Percentiles rank a stretch among this genome's conserved stretches.
phyloP scores from a whole-genome alignment of 1,284 basidiomycete species.

The Tranzscheliella williamsii region DNA sequence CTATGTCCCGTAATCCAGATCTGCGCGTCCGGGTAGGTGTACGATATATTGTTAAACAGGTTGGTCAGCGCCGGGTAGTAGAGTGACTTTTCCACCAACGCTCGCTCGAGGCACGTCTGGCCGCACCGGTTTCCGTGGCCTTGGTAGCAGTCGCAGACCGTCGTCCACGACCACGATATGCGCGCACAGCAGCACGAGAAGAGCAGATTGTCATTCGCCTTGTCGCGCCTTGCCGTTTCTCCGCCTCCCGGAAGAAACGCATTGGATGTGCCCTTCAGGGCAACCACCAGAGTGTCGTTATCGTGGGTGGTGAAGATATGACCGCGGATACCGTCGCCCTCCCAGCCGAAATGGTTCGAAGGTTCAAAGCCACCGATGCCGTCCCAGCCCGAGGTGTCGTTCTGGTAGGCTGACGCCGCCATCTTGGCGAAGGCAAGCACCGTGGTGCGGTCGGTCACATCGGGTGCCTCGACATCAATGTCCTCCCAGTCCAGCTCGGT shows the following conservation, averaged over 20 bases:
- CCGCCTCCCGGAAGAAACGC: conserved; percentile 78
- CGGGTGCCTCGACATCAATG: conserved; percentile 65
- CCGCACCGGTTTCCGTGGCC: conserved; percentile 68
- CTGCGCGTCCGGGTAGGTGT: conserved; percentile 87
- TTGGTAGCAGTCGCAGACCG: conserved; percentile 86
- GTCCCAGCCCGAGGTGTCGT: conserved; percentile 34
- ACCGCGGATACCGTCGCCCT: conserved; percentile 84
- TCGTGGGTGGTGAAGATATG: conserved; percentile 68
- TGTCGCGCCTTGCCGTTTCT: conserved; percentile 86
- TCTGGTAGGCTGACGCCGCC: conserved; percentile 82
- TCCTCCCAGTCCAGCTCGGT: conserved; percentile 63
- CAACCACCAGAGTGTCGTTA: conserved; percentile 82
- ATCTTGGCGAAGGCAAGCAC: conserved; percentile 87
- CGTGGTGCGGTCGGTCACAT: conserved; percentile 76
- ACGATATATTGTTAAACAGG: conserved; percentile 68
- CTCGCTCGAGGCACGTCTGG: conserved; percentile 76
- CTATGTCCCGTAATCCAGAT: conserved; percentile 94
- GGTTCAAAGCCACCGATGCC: conserved; percentile 54
- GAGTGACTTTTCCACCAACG: conserved; percentile 79
- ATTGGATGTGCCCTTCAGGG: conserved; percentile 92
- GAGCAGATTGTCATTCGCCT: conserved; percentile 90
- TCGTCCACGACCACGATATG: conserved; percentile 90
- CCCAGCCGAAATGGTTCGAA: conserved; percentile 88
- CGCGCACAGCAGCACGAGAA: conserved; percentile 98
- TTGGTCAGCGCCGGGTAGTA: conserved; percentile 88